Conservation (phyloP, 2,329 filamentous ascomycete genomes). For the Apiospora arundinis region DNA sequence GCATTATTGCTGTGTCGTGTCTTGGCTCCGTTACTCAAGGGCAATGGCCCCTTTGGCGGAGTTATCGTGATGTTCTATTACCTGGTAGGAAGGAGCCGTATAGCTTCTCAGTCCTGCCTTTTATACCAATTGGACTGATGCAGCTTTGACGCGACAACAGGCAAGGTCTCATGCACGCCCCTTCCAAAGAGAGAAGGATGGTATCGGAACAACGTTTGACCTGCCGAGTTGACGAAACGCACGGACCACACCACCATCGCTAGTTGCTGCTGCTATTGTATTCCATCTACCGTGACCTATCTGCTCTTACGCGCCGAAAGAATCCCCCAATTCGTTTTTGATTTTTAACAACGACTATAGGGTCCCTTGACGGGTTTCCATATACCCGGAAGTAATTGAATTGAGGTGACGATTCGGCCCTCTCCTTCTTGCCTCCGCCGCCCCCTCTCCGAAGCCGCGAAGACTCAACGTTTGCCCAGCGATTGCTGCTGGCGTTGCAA, state of each 20-base stretch:
- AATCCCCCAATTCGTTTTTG: background rate
- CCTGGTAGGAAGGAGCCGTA: background rate
- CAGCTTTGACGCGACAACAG: background rate
- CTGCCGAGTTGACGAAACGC: background rate
- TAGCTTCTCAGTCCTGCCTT: background rate
- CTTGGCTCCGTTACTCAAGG: too few species aligned
- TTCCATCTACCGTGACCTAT: background rate
- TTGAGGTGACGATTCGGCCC: background rate
- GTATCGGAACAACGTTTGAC: background rate
- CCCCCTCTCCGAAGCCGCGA: background rate
- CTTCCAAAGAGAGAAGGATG: background rate
- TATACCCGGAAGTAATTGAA: background rate
- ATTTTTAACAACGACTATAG: conserved; percentile 14
- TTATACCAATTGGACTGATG: background rate
- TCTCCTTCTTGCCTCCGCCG: background rate
- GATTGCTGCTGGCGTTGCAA: background rate
- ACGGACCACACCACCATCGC: background rate
- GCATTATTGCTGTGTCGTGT: too few species aligned
- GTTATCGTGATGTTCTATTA: background rate
- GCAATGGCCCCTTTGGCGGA: too few species aligned
- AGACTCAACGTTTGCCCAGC: background rate
- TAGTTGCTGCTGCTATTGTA: conserved; percentile 9
- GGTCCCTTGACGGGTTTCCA: conserved; percentile 12
- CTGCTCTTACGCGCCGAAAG: conserved; percentile 6
- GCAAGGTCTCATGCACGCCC: background rate